Evolutionary conservation across 192 early-diverging fungal genomes (phyloP).

Genomic region (Linnemannia hyalina): DNA sequence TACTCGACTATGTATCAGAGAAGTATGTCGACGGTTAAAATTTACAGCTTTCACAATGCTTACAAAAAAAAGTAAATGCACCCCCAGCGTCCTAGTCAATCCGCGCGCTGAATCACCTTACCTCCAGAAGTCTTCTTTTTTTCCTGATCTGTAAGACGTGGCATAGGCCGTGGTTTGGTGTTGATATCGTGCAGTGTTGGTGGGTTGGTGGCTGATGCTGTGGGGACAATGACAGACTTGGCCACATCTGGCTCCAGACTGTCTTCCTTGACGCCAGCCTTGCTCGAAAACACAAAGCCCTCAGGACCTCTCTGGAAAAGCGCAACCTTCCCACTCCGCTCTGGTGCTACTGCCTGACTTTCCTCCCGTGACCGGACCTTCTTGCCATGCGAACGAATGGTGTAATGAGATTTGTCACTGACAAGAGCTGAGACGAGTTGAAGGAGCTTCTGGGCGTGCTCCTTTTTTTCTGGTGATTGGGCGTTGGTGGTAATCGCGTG

Average conservation of each 20-base stretch:
- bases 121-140: constrained; percentile 49
- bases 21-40: not conserved
- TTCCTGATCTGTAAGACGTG: constrained; percentile 20
- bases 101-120: not conserved
- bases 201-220: constrained; percentile 28
- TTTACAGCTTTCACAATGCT: not conserved
- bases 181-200: constrained; percentile 50
- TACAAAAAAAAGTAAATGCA: not conserved
- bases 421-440: constrained; percentile 41
- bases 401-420: constrained; percentile 46
- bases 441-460: constrained; percentile 26
- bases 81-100: too few species aligned
- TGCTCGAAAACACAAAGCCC: constrained; percentile 63
- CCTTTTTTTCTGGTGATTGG: constrained; percentile 10
- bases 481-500: constrained; percentile 13
- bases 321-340: constrained; percentile 48
- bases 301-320: constrained; percentile 60
- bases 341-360: constrained; percentile 17
- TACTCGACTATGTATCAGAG: constrained; percentile 58
- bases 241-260: constrained; percentile 15
- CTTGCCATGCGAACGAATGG: constrained; percentile 52
- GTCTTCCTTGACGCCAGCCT: constrained; percentile 28
- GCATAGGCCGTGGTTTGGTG: constrained; percentile 44
- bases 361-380: constrained; percentile 45
- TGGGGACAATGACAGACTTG: constrained; percentile 24